Evolutionary conservation across 257 asterid genomes (phyloP).

Genomic region (Nicotiana tomentosiformis): DNA sequence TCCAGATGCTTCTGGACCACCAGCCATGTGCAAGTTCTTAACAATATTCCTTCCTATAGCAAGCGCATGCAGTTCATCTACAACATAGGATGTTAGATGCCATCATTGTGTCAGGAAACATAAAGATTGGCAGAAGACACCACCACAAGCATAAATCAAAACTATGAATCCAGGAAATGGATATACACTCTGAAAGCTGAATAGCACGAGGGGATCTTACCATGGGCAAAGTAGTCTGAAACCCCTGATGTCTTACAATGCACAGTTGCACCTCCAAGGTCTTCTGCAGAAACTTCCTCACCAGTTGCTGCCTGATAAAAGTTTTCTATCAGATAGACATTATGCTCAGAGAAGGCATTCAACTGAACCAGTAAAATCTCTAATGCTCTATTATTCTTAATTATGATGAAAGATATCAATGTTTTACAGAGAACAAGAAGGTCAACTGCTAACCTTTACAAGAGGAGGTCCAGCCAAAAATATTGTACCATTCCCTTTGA

Average conservation of each 20-base stretch:
- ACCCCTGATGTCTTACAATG: constrained; percentile 98
- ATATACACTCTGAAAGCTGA: neutral
- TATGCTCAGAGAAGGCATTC: constrained; percentile 10
- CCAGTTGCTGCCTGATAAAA: constrained; percentile 94
- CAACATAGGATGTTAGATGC: constrained; percentile 22
- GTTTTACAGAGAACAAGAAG: neutral
- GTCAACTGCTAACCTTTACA: constrained; percentile 62
- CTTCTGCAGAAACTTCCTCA: constrained; percentile 96
- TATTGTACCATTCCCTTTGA: constrained; percentile 94
- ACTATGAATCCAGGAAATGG: neutral
- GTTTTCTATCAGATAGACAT: constrained; percentile 17
- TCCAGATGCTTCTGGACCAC: constrained; percentile 33
- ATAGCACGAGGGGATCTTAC: constrained; percentile 19
- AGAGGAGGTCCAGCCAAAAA: constrained; percentile 99
- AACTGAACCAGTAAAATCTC: neutral
- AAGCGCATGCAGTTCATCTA: constrained; percentile 92
- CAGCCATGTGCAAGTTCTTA: constrained; percentile 87
- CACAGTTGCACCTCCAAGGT: constrained; percentile 92
- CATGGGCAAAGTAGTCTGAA: constrained; percentile 96
- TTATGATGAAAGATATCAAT: neutral
- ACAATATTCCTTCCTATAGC: constrained; percentile 88
- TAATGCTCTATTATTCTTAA: neutral
- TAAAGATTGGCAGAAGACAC: neutral
- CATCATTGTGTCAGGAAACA: constrained; percentile 13
- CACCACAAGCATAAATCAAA: neutral